These are phyloP conservation scores for Ogataea saltuana DNA, from an alignment of 805 yeast species.

Conservation along the genomic window DNA sequence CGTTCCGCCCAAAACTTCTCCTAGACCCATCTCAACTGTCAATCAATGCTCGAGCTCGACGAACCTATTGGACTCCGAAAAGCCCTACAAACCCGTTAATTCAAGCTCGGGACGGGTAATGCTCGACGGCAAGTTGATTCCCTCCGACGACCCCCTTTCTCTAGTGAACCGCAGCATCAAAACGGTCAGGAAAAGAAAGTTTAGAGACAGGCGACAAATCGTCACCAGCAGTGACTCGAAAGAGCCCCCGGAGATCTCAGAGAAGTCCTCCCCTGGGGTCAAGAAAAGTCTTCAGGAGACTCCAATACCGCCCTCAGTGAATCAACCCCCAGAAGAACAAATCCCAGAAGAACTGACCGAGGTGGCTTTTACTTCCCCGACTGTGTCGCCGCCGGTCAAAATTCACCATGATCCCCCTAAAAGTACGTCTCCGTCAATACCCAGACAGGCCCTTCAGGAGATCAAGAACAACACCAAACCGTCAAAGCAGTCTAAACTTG, in stretches of 20 bases:
- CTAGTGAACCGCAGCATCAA: constrained; percentile 9
- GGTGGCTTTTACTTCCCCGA: too few species aligned
- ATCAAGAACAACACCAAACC: background rate
- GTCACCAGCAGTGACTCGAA: background rate
- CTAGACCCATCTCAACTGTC: too few species aligned
- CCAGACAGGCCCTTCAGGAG: background rate
- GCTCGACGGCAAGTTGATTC: constrained; percentile 15
- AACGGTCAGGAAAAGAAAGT: constrained; percentile 2
- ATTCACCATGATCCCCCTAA: too few species aligned
- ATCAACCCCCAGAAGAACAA: too few species aligned
- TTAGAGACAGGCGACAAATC: background rate
- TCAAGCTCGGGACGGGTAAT: constrained; percentile 1
- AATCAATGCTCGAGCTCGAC: too few species aligned
- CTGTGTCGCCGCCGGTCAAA: too few species aligned
- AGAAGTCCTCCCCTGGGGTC: too few species aligned
- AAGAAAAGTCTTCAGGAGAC: too few species aligned
- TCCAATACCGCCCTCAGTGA: too few species aligned
- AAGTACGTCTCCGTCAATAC: background rate
- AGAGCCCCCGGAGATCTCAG: background rate
- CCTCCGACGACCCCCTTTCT: constrained; percentile 26
- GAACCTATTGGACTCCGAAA: too few species aligned
- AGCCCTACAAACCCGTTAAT: background rate
- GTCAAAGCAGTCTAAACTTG: background rate
- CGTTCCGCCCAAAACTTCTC: too few species aligned
- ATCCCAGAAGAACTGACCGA: too few species aligned